Percentiles rank a stretch among this genome's conserved stretches.
These are phyloP conservation scores for Aurantiochytrium sp. DNA, from an alignment of 108 stramenopile genomes.

Conservation along the genomic window DNA sequence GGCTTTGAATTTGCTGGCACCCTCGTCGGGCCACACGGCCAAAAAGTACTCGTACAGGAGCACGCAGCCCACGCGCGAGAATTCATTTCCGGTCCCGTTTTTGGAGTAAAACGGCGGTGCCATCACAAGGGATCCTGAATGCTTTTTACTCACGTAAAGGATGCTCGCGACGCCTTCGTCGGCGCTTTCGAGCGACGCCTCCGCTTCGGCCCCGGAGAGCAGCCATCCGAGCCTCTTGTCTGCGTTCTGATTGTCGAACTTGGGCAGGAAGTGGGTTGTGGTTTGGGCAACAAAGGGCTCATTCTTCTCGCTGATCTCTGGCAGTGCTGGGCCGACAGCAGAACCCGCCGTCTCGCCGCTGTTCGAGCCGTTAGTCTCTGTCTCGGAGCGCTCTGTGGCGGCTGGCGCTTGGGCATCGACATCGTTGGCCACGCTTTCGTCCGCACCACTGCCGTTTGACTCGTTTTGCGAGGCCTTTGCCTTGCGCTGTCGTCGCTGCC, in stretches of 20 bases:
- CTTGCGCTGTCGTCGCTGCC: too few species aligned
- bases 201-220: neutral
- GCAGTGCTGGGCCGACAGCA: neutral
- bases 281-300: neutral
- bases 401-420: too few species aligned
- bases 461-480: too few species aligned
- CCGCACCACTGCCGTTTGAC: too few species aligned
- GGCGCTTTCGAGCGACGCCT: neutral
- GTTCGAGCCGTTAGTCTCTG: too few species aligned
- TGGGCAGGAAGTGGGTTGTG: slow-evolving; percentile 4
- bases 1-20: neutral
- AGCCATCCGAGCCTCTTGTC: neutral
- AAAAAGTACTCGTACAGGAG: slow-evolving; percentile 1
- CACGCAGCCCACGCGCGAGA: slow-evolving; percentile 6
- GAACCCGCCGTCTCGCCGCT: neutral
- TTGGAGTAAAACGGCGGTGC: slow-evolving; percentile 15
- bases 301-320: neutral
- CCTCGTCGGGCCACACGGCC: neutral
- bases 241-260: slow-evolving; percentile 1
- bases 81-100: neutral
- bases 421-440: too few species aligned
- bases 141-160: slow-evolving; percentile 6
- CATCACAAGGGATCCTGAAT: neutral
- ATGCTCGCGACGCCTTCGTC: neutral
- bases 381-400: too few species aligned